phyloP scores from a whole-genome alignment of 805 yeast species.

The Scheffersomyces stipitis region DNA sequence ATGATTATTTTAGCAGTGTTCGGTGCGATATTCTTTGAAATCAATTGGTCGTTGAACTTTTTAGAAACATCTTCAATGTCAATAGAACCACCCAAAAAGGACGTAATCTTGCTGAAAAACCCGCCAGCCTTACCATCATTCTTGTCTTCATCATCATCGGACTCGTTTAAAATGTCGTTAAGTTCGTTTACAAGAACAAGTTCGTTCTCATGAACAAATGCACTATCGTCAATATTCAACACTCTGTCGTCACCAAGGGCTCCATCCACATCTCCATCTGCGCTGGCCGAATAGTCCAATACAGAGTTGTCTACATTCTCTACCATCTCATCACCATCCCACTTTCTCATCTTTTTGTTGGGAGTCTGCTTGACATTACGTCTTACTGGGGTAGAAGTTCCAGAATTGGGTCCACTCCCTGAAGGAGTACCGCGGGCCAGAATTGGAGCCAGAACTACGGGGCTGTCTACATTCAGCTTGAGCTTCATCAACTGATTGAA shows the following conservation, averaged over 20 bases:
- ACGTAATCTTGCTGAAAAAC: slow-evolving; percentile 34
- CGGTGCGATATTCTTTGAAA: slow-evolving; percentile 88
- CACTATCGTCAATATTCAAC: slow-evolving; percentile 31
- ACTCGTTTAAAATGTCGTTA: slow-evolving; percentile 35
- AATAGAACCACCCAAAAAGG: slow-evolving; percentile 37
- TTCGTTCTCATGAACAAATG: slow-evolving; percentile 37
- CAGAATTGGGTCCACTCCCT: not conserved
- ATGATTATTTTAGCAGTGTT: slow-evolving; percentile 77
- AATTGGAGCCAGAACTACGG: slow-evolving; percentile 1
- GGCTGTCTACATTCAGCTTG: slow-evolving; percentile 10
- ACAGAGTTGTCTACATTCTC: slow-evolving; percentile 20
- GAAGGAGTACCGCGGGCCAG: slow-evolving; percentile 10
- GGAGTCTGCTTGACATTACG: slow-evolving; percentile 10
- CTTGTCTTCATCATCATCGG: slow-evolving; percentile 29
- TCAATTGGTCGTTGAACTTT: slow-evolving; percentile 71
- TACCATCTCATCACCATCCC: slow-evolving; percentile 41
- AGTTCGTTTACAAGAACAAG: slow-evolving; percentile 42
- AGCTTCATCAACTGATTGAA: slow-evolving; percentile 37
- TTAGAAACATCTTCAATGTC: slow-evolving; percentile 63
- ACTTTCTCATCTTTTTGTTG: slow-evolving; percentile 41
- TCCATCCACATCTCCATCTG: slow-evolving; percentile 6
- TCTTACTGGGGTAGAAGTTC: slow-evolving; percentile 3
- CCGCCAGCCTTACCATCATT: slow-evolving; percentile 14
- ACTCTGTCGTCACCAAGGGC: slow-evolving; percentile 9
- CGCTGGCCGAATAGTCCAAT: slow-evolving; percentile 35